phyloP scores from a whole-genome alignment of 306 rosid genomes.

The Vigna angularis region DNA sequence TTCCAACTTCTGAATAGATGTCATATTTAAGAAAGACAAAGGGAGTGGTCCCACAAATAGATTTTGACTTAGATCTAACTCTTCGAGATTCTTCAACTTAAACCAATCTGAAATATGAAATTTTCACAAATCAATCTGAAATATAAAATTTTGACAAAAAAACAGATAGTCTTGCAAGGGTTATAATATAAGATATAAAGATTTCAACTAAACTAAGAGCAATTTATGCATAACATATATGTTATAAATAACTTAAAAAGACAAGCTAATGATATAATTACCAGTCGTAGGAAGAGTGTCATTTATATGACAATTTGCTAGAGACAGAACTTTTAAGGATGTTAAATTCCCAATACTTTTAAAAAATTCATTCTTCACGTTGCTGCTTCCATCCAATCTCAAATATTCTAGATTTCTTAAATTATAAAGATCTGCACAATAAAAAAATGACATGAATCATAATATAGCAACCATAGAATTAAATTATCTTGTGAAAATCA shows the following conservation, averaged over 20 bases:
- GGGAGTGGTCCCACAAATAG: constrained; percentile 23
- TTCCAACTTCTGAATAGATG: not conserved
- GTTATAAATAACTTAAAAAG: not conserved
- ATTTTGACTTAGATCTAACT: not conserved
- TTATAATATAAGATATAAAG: not conserved
- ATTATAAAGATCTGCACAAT: not conserved
- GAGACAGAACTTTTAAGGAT: not conserved
- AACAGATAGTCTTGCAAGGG: not conserved
- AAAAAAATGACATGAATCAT: not conserved
- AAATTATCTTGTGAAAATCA: not conserved
- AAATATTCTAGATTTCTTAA: constrained; percentile 21
- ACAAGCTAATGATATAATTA: not conserved
- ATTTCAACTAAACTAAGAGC: not conserved
- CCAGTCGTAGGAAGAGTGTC: not conserved
- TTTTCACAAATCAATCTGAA: not conserved
- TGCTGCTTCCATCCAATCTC: not conserved
- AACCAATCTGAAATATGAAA: constrained; percentile 23
- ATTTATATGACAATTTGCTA: not conserved
- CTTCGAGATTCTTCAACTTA: constrained; percentile 23
- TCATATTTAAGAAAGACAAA: constrained; percentile 31
- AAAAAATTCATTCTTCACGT: not conserved
- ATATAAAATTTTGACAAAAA: not conserved
- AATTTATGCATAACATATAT: not conserved
- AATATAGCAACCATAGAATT: not conserved
- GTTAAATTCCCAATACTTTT: not conserved